Conservation (phyloP, 805 yeast species). For the Wickerhamiella hasegawae region DNA sequence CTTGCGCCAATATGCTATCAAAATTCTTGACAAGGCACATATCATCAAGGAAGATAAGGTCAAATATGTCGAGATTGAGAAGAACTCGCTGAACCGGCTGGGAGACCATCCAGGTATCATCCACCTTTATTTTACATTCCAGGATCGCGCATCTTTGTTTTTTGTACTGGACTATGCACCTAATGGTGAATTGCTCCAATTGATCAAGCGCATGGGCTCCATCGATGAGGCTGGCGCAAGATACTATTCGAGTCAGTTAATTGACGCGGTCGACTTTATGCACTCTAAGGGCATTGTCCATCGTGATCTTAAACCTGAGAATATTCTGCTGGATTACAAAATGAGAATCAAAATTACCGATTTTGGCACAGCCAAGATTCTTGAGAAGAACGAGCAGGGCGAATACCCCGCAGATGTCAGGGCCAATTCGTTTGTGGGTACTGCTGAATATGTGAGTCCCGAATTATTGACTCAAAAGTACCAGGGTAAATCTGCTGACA, state of each 20-base stretch:
- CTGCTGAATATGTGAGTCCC: slow-evolving; percentile 94
- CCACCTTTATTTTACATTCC: slow-evolving; percentile 83
- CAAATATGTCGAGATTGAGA: slow-evolving; percentile 91
- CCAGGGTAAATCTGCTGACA: slow-evolving; percentile 70
- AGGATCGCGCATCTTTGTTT: slow-evolving; percentile 72
- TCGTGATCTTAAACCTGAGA: slow-evolving; percentile 90
- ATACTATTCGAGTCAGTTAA: slow-evolving; percentile 70
- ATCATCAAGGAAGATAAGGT: slow-evolving; percentile 88
- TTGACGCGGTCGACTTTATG: slow-evolving; percentile 84
- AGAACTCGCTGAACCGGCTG: slow-evolving; percentile 68
- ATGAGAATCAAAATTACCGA: slow-evolving; percentile 87
- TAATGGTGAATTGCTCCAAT: slow-evolving; percentile 78
- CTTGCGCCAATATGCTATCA: slow-evolving; percentile 70
- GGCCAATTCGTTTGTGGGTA: slow-evolving; percentile 73
- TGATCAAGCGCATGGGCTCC: slow-evolving; percentile 50
- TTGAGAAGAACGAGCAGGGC: slow-evolving; percentile 25
- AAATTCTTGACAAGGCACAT: slow-evolving; percentile 79
- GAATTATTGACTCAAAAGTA: slow-evolving; percentile 64
- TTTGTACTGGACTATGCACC: slow-evolving; percentile 91
- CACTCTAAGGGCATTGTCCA: slow-evolving; percentile 84
- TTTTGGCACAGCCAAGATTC: slow-evolving; percentile 90
- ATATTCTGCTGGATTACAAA: slow-evolving; percentile 67
- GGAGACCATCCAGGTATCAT: slow-evolving; percentile 94
- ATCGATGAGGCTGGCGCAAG: slow-evolving; percentile 57
- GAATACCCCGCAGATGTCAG: slow-evolving; percentile 25